Evolutionary conservation across 805 yeast genomes (phyloP).

Genomic region (Kodamaea laetipori): DNA sequence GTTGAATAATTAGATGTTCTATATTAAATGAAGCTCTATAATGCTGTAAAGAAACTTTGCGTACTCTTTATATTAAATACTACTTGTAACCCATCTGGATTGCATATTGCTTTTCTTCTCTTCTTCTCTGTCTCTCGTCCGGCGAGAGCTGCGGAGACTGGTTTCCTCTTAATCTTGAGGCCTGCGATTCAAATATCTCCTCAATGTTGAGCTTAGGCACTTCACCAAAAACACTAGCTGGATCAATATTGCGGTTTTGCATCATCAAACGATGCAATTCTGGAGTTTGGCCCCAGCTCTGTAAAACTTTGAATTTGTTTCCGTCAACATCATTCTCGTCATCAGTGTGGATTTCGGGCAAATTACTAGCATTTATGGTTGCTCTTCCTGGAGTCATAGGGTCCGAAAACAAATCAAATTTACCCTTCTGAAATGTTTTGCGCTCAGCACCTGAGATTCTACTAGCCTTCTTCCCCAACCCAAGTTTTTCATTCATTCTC

Average conservation of each 20-base stretch:
- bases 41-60: no score
- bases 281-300: constrained; percentile 44
- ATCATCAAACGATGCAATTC: constrained; percentile 31
- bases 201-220: constrained; percentile 69
- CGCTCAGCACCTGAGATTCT: constrained; percentile 12
- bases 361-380: constrained; percentile 20
- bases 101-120: constrained; percentile 51
- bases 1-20: no score
- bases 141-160: constrained; percentile 48
- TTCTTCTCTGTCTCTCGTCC: constrained; percentile 40
- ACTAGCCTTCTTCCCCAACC: constrained; percentile 15
- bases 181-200: constrained; percentile 59
- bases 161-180: constrained; percentile 55
- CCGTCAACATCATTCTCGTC: constrained; percentile 33
- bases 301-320: constrained; percentile 23
- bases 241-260: constrained; percentile 50
- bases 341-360: constrained; percentile 46
- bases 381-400: constrained; percentile 7
- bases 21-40: no score
- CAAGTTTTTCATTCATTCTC: constrained; percentile 6
- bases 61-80: neutral
- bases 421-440: neutral
- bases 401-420: constrained; percentile 5
- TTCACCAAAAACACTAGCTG: constrained; percentile 72
- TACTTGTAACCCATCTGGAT: constrained; percentile 44